Evolutionary conservation across 306 rosid species (phyloP).

Genomic region (Rosa multiflora): DNA sequence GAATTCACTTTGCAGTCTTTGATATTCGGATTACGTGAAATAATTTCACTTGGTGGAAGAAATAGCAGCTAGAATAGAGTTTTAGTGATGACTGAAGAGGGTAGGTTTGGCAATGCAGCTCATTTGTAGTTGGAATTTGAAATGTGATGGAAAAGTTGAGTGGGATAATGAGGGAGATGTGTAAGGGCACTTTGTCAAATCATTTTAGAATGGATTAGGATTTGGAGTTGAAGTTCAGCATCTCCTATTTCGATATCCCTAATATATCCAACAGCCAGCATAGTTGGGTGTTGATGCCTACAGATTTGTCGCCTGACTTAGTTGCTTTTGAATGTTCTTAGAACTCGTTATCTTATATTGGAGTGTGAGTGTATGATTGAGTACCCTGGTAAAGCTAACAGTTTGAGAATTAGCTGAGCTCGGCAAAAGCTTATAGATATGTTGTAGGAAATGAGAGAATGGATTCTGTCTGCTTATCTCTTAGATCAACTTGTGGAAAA

Average conservation of each 20-base stretch:
- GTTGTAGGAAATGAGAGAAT: background rate
- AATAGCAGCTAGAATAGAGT: no score
- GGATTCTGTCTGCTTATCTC: background rate
- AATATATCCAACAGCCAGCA: background rate
- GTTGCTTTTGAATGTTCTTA: background rate
- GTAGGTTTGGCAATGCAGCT: background rate
- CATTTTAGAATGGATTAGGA: background rate
- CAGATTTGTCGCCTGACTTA: background rate
- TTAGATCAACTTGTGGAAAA: background rate
- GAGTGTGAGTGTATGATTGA: background rate
- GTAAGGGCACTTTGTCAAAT: background rate
- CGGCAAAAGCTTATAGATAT: background rate
- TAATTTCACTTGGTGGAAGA: no score
- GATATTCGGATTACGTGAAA: background rate
- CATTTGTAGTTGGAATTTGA: background rate
- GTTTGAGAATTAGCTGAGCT: background rate
- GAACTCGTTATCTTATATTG: background rate
- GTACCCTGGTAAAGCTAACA: background rate
- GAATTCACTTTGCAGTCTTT: background rate
- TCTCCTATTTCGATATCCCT: background rate
- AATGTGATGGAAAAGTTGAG: background rate
- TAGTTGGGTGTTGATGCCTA: background rate
- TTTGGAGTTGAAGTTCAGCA: background rate
- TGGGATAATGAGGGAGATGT: background rate
- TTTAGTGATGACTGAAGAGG: no score